Evolutionary conservation across 148 eudicot species (phyloP).

Genomic region (Polygonum aviculare): DNA sequence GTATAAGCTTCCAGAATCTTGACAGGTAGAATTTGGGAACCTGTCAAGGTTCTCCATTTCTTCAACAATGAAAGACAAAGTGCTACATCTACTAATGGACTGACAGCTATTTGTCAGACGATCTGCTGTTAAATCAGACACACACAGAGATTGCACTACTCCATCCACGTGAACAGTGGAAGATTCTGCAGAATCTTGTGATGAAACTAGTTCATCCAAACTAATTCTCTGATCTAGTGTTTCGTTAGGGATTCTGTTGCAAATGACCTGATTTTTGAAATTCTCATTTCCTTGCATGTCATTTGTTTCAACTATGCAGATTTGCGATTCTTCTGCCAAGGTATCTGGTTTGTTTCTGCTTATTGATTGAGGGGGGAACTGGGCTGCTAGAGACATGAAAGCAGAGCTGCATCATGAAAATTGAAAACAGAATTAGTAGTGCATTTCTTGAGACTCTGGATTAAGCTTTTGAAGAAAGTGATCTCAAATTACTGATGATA

Average conservation of each 20-base stretch:
- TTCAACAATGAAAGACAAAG: constrained; percentile 7
- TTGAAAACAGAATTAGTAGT: not conserved
- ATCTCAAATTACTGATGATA: not conserved
- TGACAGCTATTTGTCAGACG: constrained; percentile 15
- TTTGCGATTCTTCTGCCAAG: constrained; percentile 26
- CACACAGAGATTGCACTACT: constrained; percentile 28
- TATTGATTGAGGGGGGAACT: constrained; percentile 23
- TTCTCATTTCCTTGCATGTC: constrained; percentile 16
- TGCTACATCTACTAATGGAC: constrained; percentile 7
- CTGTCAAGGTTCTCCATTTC: constrained; percentile 13
- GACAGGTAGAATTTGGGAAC: constrained; percentile 18
- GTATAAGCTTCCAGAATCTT: constrained; percentile 15
- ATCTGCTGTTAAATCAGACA: constrained; percentile 33
- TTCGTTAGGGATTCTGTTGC: constrained; percentile 9
- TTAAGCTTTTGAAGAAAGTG: not conserved
- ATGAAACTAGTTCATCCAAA: constrained; percentile 29
- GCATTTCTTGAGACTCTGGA: not conserved
- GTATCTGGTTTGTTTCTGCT: constrained; percentile 15
- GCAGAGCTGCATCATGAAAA: constrained; percentile 25
- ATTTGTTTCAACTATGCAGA: constrained; percentile 22
- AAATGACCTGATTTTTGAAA: constrained; percentile 11
- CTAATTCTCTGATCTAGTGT: constrained; percentile 12
- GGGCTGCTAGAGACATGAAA: constrained; percentile 31
- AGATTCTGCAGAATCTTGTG: constrained; percentile 38
- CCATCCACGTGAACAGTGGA: constrained; percentile 19